Conservation (phyloP, 1,284 basidiomycete genomes). For the Cutaneotrichosporon dermatis region DNA sequence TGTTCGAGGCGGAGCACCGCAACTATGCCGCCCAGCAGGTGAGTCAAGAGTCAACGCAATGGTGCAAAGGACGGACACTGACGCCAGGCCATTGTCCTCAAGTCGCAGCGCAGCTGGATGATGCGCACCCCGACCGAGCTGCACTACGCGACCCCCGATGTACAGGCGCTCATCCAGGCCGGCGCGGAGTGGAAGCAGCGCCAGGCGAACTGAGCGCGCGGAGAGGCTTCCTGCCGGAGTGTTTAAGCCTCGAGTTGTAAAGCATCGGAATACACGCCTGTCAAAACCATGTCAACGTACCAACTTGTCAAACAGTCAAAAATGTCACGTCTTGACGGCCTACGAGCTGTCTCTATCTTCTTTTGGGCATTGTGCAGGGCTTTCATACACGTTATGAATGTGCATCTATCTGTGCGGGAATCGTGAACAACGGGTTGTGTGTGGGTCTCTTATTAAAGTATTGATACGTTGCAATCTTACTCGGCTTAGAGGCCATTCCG, state of each 20-base stretch:
- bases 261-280: background rate
- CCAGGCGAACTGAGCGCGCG: background rate
- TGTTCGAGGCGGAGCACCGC: slow-evolving; percentile 82
- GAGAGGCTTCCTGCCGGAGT: background rate
- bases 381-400: too few species aligned
- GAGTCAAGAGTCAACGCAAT: too few species aligned
- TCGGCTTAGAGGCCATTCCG: too few species aligned
- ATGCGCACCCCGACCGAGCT: slow-evolving; percentile 78
- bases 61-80: too few species aligned
- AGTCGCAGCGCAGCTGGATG: slow-evolving; percentile 90
- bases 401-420: too few species aligned
- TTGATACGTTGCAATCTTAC: too few species aligned
- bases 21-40: slow-evolving; percentile 93
- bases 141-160: slow-evolving; percentile 67
- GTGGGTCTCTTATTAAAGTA: too few species aligned
- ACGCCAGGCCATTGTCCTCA: slow-evolving; percentile 87
- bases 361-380: too few species aligned
- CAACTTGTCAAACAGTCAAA: background rate
- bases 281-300: background rate
- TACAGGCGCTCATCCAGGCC: slow-evolving; percentile 31
- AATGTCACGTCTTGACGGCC: background rate
- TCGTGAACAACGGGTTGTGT: background rate
- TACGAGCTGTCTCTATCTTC: too few species aligned
- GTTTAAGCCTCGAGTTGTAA: background rate
- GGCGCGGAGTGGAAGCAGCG: slow-evolving; percentile 24